Conservation (phyloP, 2,329 filamentous ascomycete species). For the Corinectria fuckeliana region DNA sequence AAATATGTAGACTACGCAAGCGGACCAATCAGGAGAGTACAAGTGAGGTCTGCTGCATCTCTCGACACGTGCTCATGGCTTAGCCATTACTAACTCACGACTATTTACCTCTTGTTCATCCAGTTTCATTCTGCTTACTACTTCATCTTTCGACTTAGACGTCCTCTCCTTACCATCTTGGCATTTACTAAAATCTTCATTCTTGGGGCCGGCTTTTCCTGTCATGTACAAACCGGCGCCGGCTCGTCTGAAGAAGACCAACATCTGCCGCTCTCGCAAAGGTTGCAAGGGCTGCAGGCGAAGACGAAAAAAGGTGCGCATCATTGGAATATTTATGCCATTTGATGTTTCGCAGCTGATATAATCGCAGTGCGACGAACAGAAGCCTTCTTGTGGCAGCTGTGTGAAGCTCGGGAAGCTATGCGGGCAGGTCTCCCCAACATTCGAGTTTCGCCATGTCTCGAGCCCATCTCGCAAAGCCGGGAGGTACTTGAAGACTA, state of each 20-base stretch:
- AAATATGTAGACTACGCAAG: too few species aligned
- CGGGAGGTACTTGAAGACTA: not conserved
- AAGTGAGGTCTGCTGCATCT: too few species aligned
- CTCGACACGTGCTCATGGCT: too few species aligned
- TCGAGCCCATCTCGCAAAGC: not conserved
- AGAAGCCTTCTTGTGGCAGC: conserved; percentile 17
- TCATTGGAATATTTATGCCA: not conserved
- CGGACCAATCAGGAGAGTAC: too few species aligned
- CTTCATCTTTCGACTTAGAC: too few species aligned
- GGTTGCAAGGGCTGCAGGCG: conserved; percentile 27
- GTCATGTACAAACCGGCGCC: conserved; percentile 34
- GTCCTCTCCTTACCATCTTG: too few species aligned
- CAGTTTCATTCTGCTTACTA: too few species aligned
- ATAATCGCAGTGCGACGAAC: conserved; percentile 19
- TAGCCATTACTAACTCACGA: too few species aligned
- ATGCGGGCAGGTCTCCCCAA: conserved; percentile 8
- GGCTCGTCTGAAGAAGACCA: conserved; percentile 30
- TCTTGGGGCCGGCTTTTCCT: not conserved
- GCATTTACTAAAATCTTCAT: not conserved
- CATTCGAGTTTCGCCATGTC: conserved; percentile 8
- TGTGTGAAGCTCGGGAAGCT: conserved; percentile 13
- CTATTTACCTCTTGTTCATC: too few species aligned
- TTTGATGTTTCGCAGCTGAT: not conserved
- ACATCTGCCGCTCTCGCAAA: conserved; percentile 27
- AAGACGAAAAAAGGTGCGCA: conserved; percentile 27